Evolutionary conservation across 2,329 filamentous ascomycete genomes (phyloP).

Genomic region (Chaetomiaceae sp.): DNA sequence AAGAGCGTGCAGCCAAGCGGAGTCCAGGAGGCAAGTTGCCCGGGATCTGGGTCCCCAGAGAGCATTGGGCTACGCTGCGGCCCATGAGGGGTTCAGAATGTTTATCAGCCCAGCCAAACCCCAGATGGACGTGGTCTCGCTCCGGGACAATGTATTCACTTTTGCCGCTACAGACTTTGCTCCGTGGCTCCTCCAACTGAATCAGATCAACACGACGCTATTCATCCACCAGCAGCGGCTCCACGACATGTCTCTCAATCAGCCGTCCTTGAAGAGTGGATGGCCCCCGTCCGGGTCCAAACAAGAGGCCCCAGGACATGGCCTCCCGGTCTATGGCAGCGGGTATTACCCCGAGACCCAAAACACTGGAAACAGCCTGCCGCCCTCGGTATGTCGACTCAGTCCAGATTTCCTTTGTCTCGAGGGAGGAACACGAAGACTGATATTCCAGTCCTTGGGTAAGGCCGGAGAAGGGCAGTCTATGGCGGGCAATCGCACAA

Average conservation of each 20-base stretch:
- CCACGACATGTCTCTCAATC: conserved; percentile 16
- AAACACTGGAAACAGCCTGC: background rate
- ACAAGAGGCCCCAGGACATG: background rate
- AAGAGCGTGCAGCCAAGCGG: conserved; percentile 2
- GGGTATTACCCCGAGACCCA: conserved; percentile 3
- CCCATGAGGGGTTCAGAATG: conserved; percentile 7
- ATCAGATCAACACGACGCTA: conserved; percentile 7
- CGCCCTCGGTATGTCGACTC: conserved; percentile 2
- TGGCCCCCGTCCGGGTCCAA: conserved; percentile 4
- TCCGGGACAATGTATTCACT: conserved; percentile 10
- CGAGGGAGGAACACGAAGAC: background rate
- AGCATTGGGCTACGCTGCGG: background rate
- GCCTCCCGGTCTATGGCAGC: background rate
- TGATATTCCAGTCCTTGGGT: background rate
- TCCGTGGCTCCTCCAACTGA: conserved; percentile 7
- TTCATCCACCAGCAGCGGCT: conserved; percentile 8
- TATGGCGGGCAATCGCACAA: background rate
- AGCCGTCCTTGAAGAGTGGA: background rate
- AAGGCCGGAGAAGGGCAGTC: conserved; percentile 1
- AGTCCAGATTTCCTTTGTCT: background rate
- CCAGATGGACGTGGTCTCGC: conserved; percentile 10
- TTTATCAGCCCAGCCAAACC: conserved; percentile 16
- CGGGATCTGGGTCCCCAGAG: background rate
- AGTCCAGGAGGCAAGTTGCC: background rate
- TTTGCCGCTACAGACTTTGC: conserved; percentile 6